These are phyloP conservation scores for Penicillium paradoxum DNA, from an alignment of 495 filamentous ascomycete species.

Conservation along the genomic window DNA sequence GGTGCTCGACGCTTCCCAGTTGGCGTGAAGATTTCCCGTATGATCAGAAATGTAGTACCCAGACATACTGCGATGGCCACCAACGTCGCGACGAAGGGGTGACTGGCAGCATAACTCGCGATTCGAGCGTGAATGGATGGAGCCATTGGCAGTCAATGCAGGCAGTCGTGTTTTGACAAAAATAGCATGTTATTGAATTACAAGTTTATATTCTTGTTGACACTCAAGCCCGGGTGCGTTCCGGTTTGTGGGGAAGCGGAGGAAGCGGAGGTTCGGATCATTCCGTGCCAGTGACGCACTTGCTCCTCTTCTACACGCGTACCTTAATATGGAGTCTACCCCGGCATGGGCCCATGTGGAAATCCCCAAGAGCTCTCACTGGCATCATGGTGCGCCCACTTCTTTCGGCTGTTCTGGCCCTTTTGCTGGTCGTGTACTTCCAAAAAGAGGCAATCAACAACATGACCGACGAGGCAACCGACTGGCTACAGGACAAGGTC, in stretches of 20 bases:
- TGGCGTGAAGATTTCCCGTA: slow-evolving; percentile 12
- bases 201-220: no score
- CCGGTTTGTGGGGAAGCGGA: no score
- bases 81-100: not conserved
- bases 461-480: slow-evolving; percentile 12
- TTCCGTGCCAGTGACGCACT: no score
- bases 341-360: no score
- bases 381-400: not conserved
- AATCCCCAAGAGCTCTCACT: no score
- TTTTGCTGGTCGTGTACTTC: not conserved
- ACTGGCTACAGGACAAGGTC: slow-evolving; percentile 21
- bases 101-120: not conserved
- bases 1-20: slow-evolving; percentile 11
- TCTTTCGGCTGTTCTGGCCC: not conserved
- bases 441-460: not conserved
- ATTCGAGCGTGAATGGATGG: not conserved
- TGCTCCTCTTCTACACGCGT: no score
- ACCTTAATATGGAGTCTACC: not conserved
- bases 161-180: no score
- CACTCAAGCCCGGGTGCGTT: no score
- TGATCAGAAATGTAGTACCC: slow-evolving; percentile 1
- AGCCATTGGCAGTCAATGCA: not conserved
- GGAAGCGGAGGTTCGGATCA: no score
- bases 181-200: no score
- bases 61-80: not conserved